These are phyloP conservation scores for Leucosporidium yakuticum DNA, from an alignment of 768 basidiomycete genomes.

Conservation along the genomic window DNA sequence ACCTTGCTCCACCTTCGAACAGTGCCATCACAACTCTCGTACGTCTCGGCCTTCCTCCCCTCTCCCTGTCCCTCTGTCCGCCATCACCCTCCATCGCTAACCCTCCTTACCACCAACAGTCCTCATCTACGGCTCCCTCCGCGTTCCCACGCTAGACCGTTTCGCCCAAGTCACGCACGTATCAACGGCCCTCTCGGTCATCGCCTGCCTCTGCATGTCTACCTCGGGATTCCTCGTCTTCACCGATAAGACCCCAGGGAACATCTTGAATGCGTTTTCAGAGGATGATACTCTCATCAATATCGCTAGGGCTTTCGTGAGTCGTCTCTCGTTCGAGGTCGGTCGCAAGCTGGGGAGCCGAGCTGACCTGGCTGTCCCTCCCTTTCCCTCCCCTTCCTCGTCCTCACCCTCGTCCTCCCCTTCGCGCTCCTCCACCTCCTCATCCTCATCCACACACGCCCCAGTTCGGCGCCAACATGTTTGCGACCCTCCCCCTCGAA, in stretches of 20 bases:
- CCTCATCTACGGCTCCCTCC: slow-evolving; percentile 87
- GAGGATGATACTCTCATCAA: slow-evolving; percentile 61
- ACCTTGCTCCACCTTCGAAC: slow-evolving; percentile 3
- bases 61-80: not conserved
- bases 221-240: slow-evolving; percentile 63
- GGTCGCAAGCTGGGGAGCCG: too few relatives aligned
- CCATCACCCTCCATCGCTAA: not conserved
- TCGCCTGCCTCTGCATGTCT: slow-evolving; percentile 78
- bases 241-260: slow-evolving; percentile 77
- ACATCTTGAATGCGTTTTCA: slow-evolving; percentile 92
- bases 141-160: slow-evolving; percentile 87
- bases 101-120: slow-evolving; percentile 40
- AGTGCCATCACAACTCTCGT: slow-evolving; percentile 87
- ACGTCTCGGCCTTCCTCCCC: not conserved
- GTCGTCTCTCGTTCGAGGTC: slow-evolving; percentile 56
- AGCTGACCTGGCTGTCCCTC: too few relatives aligned
- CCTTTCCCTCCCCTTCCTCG: too few relatives aligned
- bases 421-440: not conserved
- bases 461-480: slow-evolving; percentile 58
- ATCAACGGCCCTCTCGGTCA: slow-evolving; percentile 68
- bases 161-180: slow-evolving; percentile 89
- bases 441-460: not conserved
- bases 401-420: too few relatives aligned
- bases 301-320: slow-evolving; percentile 74
- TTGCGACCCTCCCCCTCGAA: slow-evolving; percentile 91